Conservation (phyloP, 305 asterid genomes). For the Ajuga reptans region DNA sequence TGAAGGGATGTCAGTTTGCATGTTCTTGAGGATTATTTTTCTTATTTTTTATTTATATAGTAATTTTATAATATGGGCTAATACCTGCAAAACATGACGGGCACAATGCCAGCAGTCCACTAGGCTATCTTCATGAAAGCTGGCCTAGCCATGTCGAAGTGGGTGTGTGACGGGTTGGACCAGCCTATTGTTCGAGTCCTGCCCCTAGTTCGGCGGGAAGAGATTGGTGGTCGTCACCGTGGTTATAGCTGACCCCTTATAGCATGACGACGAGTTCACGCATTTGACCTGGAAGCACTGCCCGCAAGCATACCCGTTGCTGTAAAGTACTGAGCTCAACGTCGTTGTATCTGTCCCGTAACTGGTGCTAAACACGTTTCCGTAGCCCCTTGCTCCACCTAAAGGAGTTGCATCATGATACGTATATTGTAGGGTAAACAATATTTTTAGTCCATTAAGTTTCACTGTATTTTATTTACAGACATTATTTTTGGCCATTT, state of each 20-base stretch:
- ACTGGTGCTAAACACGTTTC: constrained; percentile 51
- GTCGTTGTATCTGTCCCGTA: constrained; percentile 79
- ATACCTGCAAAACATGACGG: constrained; percentile 61
- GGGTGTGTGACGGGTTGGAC: constrained; percentile 91
- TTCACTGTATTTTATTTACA: too few species aligned
- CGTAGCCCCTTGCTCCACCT: constrained; percentile 97
- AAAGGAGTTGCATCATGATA: too few species aligned
- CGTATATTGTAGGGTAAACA: too few species aligned
- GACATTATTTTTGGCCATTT: too few species aligned
- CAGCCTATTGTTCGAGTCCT: constrained; percentile 71
- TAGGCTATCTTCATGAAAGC: constrained; percentile 80
- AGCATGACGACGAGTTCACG: constrained; percentile 42
- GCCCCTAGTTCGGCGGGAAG: constrained; percentile 83
- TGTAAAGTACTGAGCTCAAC: too few species aligned
- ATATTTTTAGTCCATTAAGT: too few species aligned
- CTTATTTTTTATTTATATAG: too few species aligned
- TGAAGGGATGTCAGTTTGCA: too few species aligned
- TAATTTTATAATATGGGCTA: too few species aligned
- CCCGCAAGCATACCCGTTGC: constrained; percentile 79
- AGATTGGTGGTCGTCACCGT: constrained; percentile 79
- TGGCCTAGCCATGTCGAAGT: constrained; percentile 81
- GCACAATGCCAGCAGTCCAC: constrained; percentile 72
- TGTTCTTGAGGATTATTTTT: too few species aligned
- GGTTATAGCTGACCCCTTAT: constrained; percentile 37
- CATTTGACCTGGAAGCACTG: constrained; percentile 73